Conservation (phyloP, 2,329 filamentous ascomycete species). For the Apiospora aurea region DNA sequence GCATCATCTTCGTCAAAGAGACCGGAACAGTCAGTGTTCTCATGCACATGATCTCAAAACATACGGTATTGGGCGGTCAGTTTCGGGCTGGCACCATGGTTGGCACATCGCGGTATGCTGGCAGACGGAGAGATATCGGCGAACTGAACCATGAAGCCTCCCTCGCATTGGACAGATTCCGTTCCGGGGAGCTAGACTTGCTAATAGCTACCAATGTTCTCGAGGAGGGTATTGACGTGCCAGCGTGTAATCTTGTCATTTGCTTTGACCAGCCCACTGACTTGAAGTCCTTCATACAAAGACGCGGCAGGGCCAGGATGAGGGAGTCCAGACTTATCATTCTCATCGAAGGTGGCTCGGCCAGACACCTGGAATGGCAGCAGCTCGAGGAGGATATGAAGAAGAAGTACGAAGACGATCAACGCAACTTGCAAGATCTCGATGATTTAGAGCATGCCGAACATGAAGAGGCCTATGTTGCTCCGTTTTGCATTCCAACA, state of each 20-base stretch:
- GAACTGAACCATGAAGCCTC: conserved; percentile 39
- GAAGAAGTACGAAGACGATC: conserved; percentile 69
- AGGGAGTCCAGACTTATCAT: conserved; percentile 58
- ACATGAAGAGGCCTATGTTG: conserved; percentile 41
- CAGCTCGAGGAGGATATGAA: conserved; percentile 77
- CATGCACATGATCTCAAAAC: conserved; percentile 60
- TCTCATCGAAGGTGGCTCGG: conserved; percentile 40
- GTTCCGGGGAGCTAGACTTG: conserved; percentile 60
- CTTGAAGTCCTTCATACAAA: conserved; percentile 66
- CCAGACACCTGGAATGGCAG: conserved; percentile 61
- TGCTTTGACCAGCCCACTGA: conserved; percentile 60
- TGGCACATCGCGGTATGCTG: conserved; percentile 53
- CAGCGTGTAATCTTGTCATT: conserved; percentile 67
- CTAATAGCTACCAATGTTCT: conserved; percentile 69
- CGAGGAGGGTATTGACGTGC: conserved; percentile 73
- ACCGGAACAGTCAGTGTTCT: conserved; percentile 68
- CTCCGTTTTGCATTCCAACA: conserved; percentile 46
- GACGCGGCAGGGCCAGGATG: conserved; percentile 61
- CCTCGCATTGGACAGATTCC: conserved; percentile 58
- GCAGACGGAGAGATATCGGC: conserved; percentile 49
- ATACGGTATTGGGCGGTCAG: conserved; percentile 54
- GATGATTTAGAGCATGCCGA: conserved; percentile 55
- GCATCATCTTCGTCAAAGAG: conserved; percentile 74
- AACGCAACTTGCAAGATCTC: conserved; percentile 56
- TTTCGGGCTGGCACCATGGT: conserved; percentile 63